Evolutionary conservation across 2,329 filamentous ascomycete genomes (phyloP).

Genomic region (Alternaria sp.): DNA sequence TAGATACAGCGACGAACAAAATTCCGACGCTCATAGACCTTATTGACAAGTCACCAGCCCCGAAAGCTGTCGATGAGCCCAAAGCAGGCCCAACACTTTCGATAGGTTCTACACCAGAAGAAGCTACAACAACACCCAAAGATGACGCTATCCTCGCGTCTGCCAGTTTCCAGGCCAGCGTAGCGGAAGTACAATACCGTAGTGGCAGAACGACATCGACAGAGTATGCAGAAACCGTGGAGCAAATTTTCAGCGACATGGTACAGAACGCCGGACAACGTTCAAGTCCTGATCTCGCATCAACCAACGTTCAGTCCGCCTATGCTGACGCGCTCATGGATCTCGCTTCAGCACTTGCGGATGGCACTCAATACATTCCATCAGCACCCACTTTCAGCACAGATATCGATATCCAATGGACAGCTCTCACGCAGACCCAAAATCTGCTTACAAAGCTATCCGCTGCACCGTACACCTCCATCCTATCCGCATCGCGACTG

Average conservation of each 20-base stretch:
- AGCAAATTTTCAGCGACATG: constrained; percentile 45
- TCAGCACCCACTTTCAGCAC: constrained; percentile 22
- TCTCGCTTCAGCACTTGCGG: constrained; percentile 60
- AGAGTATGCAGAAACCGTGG: constrained; percentile 61
- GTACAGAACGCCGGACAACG: constrained; percentile 57
- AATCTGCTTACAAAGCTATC: constrained; percentile 39
- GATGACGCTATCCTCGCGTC: constrained; percentile 64
- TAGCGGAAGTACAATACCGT: constrained; percentile 67
- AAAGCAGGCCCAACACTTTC: constrained; percentile 46
- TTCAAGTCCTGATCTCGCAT: constrained; percentile 58
- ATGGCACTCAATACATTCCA: constrained; percentile 27
- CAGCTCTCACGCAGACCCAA: constrained; percentile 43
- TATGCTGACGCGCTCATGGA: constrained; percentile 66
- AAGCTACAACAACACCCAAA: constrained; percentile 51
- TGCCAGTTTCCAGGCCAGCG: constrained; percentile 65
- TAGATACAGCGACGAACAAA: constrained; percentile 62
- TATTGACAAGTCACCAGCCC: constrained; percentile 37
- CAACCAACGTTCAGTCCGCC: constrained; percentile 62
- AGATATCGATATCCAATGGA: constrained; percentile 44
- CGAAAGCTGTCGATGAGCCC: constrained; percentile 33
- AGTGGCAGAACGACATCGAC: constrained; percentile 58
- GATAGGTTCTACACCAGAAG: constrained; percentile 34
- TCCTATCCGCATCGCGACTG: constrained; percentile 36
- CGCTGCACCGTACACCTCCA: constrained; percentile 21
- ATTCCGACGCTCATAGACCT: constrained; percentile 62